Conservation (phyloP, 345 rosid genomes). For the Brassica napus region Da-Ae NC_063447.1:52737001-52737500, state of each 20-base stretch:
- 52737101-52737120: neutral
- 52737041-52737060: neutral
- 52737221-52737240: neutral
- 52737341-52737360: constrained; percentile 19
- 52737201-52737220: neutral
- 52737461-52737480: constrained; percentile 62
- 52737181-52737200: constrained; percentile 1
- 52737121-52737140: neutral
- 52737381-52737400: constrained; percentile 96
- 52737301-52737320: neutral
- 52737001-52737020: neutral
- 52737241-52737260: neutral
- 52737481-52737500: constrained; percentile 84
- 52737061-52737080: constrained; percentile 10
- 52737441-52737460: constrained; percentile 73
- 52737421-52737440: constrained; percentile 87
- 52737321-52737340: constrained; percentile 12
- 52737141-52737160: neutral
- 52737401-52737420: constrained; percentile 90
- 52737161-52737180: neutral
- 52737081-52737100: neutral
- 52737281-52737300: neutral
- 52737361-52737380: constrained; percentile 42
- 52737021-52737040: neutral
- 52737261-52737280: neutral